Evolutionary conservation across 176 grass and related monocot genomes (phyloP).

Genomic region (Olyra latifolia): DNA sequence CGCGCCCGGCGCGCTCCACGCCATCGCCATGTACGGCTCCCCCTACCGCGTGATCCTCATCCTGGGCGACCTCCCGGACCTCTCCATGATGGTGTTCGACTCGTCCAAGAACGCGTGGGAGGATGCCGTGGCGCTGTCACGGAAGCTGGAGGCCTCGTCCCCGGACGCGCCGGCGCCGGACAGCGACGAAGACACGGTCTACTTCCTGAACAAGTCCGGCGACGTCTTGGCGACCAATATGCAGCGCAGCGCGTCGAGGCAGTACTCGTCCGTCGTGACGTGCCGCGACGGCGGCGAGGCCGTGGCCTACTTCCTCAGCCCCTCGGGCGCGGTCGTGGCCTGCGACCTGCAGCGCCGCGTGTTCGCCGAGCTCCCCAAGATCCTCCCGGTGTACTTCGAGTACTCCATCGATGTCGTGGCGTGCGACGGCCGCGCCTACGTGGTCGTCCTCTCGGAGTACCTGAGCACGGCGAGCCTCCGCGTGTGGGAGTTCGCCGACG

Average conservation of each 20-base stretch:
- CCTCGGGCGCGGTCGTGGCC: constrained; percentile 57
- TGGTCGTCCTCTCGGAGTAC: constrained; percentile 80
- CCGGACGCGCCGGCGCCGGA: background rate
- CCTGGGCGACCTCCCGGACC: constrained; percentile 54
- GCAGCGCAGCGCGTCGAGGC: constrained; percentile 60
- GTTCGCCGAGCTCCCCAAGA: constrained; percentile 62
- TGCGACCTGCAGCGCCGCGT: constrained; percentile 54
- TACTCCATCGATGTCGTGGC: constrained; percentile 89
- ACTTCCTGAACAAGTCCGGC: constrained; percentile 86
- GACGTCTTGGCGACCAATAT: constrained; percentile 70
- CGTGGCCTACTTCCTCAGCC: constrained; percentile 71
- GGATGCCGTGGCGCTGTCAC: constrained; percentile 35
- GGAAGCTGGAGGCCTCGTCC: constrained; percentile 33
- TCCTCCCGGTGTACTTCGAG: constrained; percentile 62
- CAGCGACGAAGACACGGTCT: constrained; percentile 47
- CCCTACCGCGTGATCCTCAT: constrained; percentile 62
- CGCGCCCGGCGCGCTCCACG: constrained; percentile 33
- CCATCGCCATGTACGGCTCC: constrained; percentile 63
- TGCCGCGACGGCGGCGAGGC: constrained; percentile 32
- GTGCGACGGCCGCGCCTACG: constrained; percentile 47
- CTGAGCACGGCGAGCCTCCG: constrained; percentile 69
- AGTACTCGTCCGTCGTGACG: constrained; percentile 62
- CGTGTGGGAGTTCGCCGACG: constrained; percentile 62
- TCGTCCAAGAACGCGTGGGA: constrained; percentile 53
- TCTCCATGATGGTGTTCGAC: constrained; percentile 54